Base-by-base conservation (phyloP, 176 grass and related monocot genomes). In the Neostapfia colusana region DNA sequence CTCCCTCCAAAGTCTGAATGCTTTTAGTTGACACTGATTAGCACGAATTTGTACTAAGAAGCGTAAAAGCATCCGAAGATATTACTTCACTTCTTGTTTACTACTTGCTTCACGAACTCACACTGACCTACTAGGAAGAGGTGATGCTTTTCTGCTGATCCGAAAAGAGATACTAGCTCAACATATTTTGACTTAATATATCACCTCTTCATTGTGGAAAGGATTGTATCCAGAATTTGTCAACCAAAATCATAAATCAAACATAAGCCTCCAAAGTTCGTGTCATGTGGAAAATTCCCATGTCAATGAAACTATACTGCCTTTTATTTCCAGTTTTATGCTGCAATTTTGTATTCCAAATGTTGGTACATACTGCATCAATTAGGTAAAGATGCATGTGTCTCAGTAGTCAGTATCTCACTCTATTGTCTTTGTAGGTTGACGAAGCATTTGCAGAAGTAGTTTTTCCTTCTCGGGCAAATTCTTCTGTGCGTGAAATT, bases 401-500 rank as follows among this genome's bases (percentile, higher is more conserved):
- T 67, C 69, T 69, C 76, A 49, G 66, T 70, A 77, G 64, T 69
- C 76, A 49, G 66, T 70, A 77, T 70, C 84, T 84, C 74, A 97
- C 94, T 93, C 88, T 34, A 97, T 91, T 72, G 72, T 81, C 86
- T 85, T 84, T 79, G 83, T 78, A 86, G 89, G 84, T 83, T 93
- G 84, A 36, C 84, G 50, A 63, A 93, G 82, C 86, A 89, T 97
- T 81, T 86, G 86, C 68, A 97, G 45, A 83, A 97, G 86, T 76
- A 91, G 82, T 24, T 85, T 88, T 77, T 97, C 88, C 86, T 89
- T 97, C 70, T 97, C 89, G 46, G 95, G 95, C 82, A 97, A 91
- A 80, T 97, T 88, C 89, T 97, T 97, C 71, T 97, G 95, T 60
- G 95, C 81, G 73, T 97, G 76, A 72, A 97, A 97, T 83, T 97